A percentile compares a stretch with the other conserved stretches of the same genome.
phyloP scores from a whole-genome alignment of 345 rosid genomes.

The Excoecaria agallocha region DNA sequence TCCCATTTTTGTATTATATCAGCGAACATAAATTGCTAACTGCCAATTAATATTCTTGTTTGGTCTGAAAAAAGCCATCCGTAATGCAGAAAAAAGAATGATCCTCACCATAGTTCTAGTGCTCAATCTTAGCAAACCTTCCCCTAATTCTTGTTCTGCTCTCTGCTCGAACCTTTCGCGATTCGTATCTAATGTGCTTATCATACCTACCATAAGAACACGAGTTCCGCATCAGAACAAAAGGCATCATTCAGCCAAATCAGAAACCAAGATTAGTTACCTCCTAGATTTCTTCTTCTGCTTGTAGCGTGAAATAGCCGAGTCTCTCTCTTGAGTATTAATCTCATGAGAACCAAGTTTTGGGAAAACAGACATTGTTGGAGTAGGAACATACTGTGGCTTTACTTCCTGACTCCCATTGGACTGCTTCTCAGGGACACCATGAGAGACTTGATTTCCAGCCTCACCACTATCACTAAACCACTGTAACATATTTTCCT shows the following conservation, averaged over 20 bases:
- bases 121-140: slow-evolving; percentile 72
- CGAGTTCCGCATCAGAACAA: background rate
- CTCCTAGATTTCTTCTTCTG: slow-evolving; percentile 84
- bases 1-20: background rate
- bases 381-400: slow-evolving; percentile 12
- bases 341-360: slow-evolving; percentile 44
- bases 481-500: slow-evolving; percentile 39
- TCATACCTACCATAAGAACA: slow-evolving; percentile 52
- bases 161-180: slow-evolving; percentile 84
- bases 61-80: too few relatives aligned
- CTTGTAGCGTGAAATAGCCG: slow-evolving; percentile 84
- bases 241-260: too few relatives aligned
- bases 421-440: slow-evolving; percentile 33
- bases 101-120: slow-evolving; percentile 24
- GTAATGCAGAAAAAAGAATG: background rate
- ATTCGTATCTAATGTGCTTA: slow-evolving; percentile 77
- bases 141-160: slow-evolving; percentile 82
- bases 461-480: slow-evolving; percentile 28
- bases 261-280: slow-evolving; percentile 27
- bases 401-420: slow-evolving; percentile 26
- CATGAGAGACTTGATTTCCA: slow-evolving; percentile 29
- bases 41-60: too few relatives aligned
- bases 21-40: background rate
- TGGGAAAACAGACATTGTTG: slow-evolving; percentile 15
- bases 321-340: slow-evolving; percentile 71